Conservation (phyloP, 768 basidiomycete species). For the Amanita inopinata region DNA sequence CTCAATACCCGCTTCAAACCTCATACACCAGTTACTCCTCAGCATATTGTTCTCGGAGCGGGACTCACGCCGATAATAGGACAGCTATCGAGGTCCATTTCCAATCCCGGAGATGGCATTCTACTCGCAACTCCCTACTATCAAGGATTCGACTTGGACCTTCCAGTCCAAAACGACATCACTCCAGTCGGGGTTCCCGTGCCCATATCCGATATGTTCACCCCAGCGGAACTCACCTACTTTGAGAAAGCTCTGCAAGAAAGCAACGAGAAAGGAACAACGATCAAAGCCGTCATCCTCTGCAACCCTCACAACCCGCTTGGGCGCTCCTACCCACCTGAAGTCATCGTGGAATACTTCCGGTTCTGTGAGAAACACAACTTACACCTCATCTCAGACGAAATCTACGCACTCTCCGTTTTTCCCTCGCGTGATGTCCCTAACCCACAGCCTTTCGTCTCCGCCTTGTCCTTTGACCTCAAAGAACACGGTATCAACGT, state of each 20-base stretch:
- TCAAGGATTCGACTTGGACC: slow-evolving; percentile 12
- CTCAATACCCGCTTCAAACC: slow-evolving; percentile 13
- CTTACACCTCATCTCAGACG: slow-evolving; percentile 21
- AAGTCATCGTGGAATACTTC: slow-evolving; percentile 16
- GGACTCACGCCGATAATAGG: slow-evolving; percentile 12
- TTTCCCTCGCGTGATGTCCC: slow-evolving; percentile 15
- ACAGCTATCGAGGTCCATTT: slow-evolving; percentile 10
- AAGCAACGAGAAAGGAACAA: slow-evolving; percentile 11
- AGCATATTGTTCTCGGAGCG: slow-evolving; percentile 11
- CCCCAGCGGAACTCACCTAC: slow-evolving; percentile 11
- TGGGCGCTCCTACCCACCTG: slow-evolving; percentile 14
- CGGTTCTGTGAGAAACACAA: slow-evolving; percentile 14
- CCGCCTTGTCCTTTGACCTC: slow-evolving; percentile 16
- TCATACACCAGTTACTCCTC: slow-evolving; percentile 2
- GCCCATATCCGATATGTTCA: slow-evolving; percentile 9
- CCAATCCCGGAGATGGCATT: slow-evolving; percentile 13
- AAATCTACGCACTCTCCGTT: slow-evolving; percentile 20
- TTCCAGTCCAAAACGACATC: slow-evolving; percentile 8
- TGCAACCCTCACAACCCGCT: slow-evolving; percentile 23
- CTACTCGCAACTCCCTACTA: slow-evolving; percentile 15
- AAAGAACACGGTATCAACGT: slow-evolving; percentile 14
- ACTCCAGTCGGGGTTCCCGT: slow-evolving; percentile 9
- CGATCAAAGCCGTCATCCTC: slow-evolving; percentile 17
- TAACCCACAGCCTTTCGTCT: slow-evolving; percentile 16
- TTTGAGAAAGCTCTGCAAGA: slow-evolving; percentile 14